Percentiles rank a stretch among this genome's conserved stretches.
Evolutionary conservation across 345 rosid species (phyloP).

Genomic region (Gossypium bickii): DNA sequence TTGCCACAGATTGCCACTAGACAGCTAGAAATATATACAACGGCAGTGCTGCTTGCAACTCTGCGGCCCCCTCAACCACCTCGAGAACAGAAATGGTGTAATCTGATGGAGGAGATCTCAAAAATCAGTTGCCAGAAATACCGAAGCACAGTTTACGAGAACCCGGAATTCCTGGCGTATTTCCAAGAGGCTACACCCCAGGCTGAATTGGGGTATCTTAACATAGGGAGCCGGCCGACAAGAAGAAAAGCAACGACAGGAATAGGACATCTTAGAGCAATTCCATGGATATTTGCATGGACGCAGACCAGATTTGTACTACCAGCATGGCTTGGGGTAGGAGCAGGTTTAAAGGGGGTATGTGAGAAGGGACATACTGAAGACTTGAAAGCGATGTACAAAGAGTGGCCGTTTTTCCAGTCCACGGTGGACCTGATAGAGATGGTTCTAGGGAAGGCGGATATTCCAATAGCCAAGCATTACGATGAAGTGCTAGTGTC

Average conservation of each 20-base stretch:
- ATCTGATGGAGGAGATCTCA: slow-evolving; percentile 92
- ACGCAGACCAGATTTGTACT: slow-evolving; percentile 96
- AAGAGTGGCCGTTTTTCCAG: slow-evolving; percentile 94
- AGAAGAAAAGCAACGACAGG: slow-evolving; percentile 83
- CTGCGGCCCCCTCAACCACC: slow-evolving; percentile 86
- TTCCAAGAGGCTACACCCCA: slow-evolving; percentile 97
- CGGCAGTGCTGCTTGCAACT: slow-evolving; percentile 90
- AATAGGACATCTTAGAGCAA: slow-evolving; percentile 93
- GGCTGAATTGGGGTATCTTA: slow-evolving; percentile 91
- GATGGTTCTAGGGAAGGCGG: slow-evolving; percentile 92
- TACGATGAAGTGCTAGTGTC: slow-evolving; percentile 89
- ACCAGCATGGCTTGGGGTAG: slow-evolving; percentile 99
- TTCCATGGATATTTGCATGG: slow-evolving; percentile 99
- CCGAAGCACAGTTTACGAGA: slow-evolving; percentile 75
- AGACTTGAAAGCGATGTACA: slow-evolving; percentile 80
- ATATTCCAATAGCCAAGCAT: slow-evolving; percentile 73
- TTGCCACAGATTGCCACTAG: slow-evolving; percentile 86
- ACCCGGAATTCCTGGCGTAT: slow-evolving; percentile 86
- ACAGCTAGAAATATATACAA: slow-evolving; percentile 92
- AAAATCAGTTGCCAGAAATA: slow-evolving; percentile 70
- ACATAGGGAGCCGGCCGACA: slow-evolving; percentile 93
- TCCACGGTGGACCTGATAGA: slow-evolving; percentile 92
- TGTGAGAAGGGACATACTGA: slow-evolving; percentile 75
- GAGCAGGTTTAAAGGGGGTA: slow-evolving; percentile 73
- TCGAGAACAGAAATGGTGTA: slow-evolving; percentile 88